Base-by-base conservation (phyloP, 164 flowering plant genomes). In the Vitis amurensis region DNA sequence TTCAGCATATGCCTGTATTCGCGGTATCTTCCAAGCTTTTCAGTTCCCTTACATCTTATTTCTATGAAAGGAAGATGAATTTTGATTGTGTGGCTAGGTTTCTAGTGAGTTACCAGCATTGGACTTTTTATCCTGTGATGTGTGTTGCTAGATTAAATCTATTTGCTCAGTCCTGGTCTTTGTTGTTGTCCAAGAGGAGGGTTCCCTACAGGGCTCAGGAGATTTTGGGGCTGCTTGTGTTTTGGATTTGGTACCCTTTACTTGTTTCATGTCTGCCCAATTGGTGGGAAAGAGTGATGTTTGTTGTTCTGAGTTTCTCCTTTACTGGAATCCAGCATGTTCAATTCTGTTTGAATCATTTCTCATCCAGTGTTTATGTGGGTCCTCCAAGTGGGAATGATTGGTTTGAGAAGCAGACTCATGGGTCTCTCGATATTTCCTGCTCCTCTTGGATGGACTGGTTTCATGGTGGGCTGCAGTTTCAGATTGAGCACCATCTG, bases 391-490 rank as follows among this genome's bases (percentile, higher is more conserved):
- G 55, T 13, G 76, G 74, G 11, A 79, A 71, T 44, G 79, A 81
- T 27, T 81, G 84, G 87, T 78, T 68, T 50, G 72, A 70, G 75
- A 75, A 71, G 74, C 88, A 85, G 69, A 85, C 88, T 0, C 58
- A 3, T 19, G 88, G 88, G 50, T 68, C 85, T 4, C 76, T 84
- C 6, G 67, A 77, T 19, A 82, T 84, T 31, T 4, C 16, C 1
- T 85, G 83, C 61, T 50, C 84, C 1, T 52, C 84, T 14, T 82
- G 84, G 84, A 82, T 85, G 88, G 88, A 85, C 62, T 85, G 86
- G 88, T 85, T 85, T 55, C 83, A 80, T 62, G 88, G 88, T 61
- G 88, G 88, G 11, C 62, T 85, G 59, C 88, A 85, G 65, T 85
- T 82, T 72, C 88, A 85, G 68, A 16, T 82, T 29, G 88, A 77